phyloP scores from a whole-genome alignment of 192 early-diverging fungal species.

The Coemansia sp. region DNA sequence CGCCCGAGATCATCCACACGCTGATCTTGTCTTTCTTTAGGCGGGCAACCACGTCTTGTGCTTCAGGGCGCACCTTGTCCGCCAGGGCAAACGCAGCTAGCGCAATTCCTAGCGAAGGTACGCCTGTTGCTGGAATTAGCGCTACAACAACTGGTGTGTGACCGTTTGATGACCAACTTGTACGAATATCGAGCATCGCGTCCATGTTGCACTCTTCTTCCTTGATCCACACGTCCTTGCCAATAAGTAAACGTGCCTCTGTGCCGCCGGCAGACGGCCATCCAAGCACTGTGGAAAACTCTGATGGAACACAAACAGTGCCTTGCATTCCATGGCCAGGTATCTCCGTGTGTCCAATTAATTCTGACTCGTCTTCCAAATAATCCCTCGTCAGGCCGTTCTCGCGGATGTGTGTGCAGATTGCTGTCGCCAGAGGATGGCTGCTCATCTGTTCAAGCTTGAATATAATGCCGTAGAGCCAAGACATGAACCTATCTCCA shows the following conservation, averaged over 20 bases:
- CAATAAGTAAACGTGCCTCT: slow-evolving; percentile 57
- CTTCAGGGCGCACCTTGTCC: slow-evolving; percentile 82
- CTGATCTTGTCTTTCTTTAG: slow-evolving; percentile 74
- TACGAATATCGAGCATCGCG: slow-evolving; percentile 23
- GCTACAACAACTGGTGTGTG: slow-evolving; percentile 58
- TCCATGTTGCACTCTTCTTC: slow-evolving; percentile 56
- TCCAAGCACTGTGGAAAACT: slow-evolving; percentile 19
- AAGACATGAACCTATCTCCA: slow-evolving; percentile 46
- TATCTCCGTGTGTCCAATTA: slow-evolving; percentile 43
- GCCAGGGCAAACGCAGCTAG: slow-evolving; percentile 74
- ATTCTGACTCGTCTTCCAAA: background rate
- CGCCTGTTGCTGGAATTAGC: slow-evolving; percentile 22
- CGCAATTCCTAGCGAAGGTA: slow-evolving; percentile 60
- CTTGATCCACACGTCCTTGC: slow-evolving; percentile 71
- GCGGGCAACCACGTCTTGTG: slow-evolving; percentile 66
- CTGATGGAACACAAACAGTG: slow-evolving; percentile 24
- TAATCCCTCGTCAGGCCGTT: background rate
- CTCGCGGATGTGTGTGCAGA: slow-evolving; percentile 61
- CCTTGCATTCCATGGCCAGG: slow-evolving; percentile 50
- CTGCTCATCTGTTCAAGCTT: slow-evolving; percentile 80
- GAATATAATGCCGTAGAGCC: slow-evolving; percentile 57
- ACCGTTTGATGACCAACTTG: slow-evolving; percentile 64
- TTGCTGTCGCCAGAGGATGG: slow-evolving; percentile 81
- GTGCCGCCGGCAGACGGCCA: slow-evolving; percentile 20
- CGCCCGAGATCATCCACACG: slow-evolving; percentile 92